Evolutionary conservation across 768 basidiomycete genomes (phyloP).

Genomic region (Tulasnella sp.): DNA sequence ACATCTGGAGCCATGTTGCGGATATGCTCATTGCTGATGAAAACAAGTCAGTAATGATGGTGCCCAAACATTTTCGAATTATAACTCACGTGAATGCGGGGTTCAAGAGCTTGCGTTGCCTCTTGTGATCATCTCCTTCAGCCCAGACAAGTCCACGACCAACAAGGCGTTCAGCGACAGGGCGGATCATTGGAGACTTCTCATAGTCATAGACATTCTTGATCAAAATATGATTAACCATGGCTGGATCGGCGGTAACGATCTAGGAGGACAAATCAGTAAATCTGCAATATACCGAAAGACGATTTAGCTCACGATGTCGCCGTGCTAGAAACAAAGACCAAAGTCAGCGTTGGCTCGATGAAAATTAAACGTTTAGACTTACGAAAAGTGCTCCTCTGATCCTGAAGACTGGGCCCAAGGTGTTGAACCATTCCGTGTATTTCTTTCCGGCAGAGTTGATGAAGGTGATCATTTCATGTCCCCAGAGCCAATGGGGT

Average conservation of each 20-base stretch:
- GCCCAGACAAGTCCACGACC: constrained; percentile 30
- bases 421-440: constrained; percentile 9
- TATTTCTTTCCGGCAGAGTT: constrained; percentile 10
- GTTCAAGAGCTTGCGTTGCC: constrained; percentile 18
- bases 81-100: constrained; percentile 13
- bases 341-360: background rate
- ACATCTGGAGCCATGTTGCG: constrained; percentile 7
- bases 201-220: background rate
- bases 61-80: background rate
- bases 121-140: constrained; percentile 29
- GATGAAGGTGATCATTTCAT: constrained; percentile 12
- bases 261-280: background rate
- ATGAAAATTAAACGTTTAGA: background rate
- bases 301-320: background rate
- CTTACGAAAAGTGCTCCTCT: constrained; percentile 4
- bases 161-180: constrained; percentile 25
- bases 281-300: background rate
- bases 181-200: constrained; percentile 23
- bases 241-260: constrained; percentile 7
- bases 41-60: background rate
- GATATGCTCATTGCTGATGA: constrained; percentile 1
- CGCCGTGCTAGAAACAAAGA: background rate
- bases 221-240: constrained; percentile 10
- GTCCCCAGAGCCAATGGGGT: constrained; percentile 11
- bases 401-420: constrained; percentile 2